phyloP scores from a whole-genome alignment of 352 stramenopile genomes.

The Phytophthora palmivora region DNA sequence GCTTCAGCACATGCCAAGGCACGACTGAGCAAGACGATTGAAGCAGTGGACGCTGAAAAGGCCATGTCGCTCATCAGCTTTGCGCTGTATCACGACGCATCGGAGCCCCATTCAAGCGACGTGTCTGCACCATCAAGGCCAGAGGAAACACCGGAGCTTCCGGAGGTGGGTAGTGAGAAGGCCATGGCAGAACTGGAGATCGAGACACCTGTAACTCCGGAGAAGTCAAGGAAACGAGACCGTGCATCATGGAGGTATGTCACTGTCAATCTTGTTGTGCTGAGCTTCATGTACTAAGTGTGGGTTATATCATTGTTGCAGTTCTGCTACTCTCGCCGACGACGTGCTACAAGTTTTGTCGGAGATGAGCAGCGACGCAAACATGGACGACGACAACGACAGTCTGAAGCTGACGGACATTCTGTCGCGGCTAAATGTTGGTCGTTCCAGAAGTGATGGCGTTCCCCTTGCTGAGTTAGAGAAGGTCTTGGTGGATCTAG shows the following conservation, averaged over 20 bases:
- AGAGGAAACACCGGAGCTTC: conserved; percentile 22
- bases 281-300: not conserved
- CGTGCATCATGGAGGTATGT: conserved; percentile 70
- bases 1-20: conserved; percentile 98
- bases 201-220: conserved; percentile 29
- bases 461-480: conserved; percentile 69
- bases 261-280: not conserved
- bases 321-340: conserved; percentile 64
- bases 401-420: conserved; percentile 66
- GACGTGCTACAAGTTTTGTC: conserved; percentile 67
- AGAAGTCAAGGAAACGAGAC: conserved; percentile 70
- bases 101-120: conserved; percentile 46
- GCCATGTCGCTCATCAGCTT: conserved; percentile 98
- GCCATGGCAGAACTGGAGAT: conserved; percentile 41
- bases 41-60: conserved; percentile 82
- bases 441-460: conserved; percentile 32
- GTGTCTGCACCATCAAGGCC: conserved; percentile 10
- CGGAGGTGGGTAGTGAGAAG: conserved; percentile 26
- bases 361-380: conserved; percentile 57
- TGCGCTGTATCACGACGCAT: conserved; percentile 96
- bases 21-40: conserved; percentile 90
- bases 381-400: conserved; percentile 75
- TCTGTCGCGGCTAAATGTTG: conserved; percentile 61
- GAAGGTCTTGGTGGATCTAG: conserved; percentile 72
- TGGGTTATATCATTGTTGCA: conserved; percentile 34